Evolutionary conservation across 345 rosid species (phyloP).

Genomic region (Limnanthes douglasii): DNA sequence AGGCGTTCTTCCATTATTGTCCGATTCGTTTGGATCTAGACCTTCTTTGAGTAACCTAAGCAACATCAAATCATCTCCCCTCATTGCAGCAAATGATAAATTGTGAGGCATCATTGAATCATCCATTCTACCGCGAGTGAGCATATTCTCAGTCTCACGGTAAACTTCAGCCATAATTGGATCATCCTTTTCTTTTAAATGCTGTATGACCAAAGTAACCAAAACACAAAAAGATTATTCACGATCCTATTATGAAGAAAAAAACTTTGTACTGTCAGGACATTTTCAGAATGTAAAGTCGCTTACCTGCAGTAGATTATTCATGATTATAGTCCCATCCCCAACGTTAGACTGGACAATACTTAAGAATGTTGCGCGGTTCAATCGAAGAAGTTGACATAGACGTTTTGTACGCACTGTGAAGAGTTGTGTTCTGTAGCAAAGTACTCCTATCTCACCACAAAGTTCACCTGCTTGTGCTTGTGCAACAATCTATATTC

Average conservation of each 20-base stretch:
- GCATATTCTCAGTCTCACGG: conserved; percentile 59
- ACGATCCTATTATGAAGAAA: no score
- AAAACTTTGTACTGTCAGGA: no score
- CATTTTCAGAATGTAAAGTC: background rate
- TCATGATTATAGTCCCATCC: conserved; percentile 86
- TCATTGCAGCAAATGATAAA: conserved; percentile 54
- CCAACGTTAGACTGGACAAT: conserved; percentile 86
- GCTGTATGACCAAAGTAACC: conserved; percentile 14
- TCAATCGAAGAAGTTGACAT: conserved; percentile 65
- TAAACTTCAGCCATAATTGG: conserved; percentile 57
- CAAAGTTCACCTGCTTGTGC: conserved; percentile 45
- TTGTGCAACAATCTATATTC: conserved; percentile 44
- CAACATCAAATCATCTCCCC: conserved; percentile 74
- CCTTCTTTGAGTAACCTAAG: conserved; percentile 63
- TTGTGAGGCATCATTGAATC: conserved; percentile 65
- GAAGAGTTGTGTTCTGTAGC: conserved; percentile 72
- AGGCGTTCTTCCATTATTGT: conserved; percentile 59
- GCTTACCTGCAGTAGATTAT: conserved; percentile 77
- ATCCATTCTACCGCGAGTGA: conserved; percentile 66
- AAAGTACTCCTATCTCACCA: conserved; percentile 83
- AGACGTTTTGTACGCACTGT: conserved; percentile 69
- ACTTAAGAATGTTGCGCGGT: conserved; percentile 67
- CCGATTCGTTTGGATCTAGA: conserved; percentile 75
- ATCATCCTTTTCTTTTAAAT: conserved; percentile 57
- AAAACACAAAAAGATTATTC: background rate